A percentile compares a stretch with the other conserved stretches of the same genome.
Conservation (phyloP, 495 filamentous ascomycete genomes). For the Tuber magnatum region DNA sequence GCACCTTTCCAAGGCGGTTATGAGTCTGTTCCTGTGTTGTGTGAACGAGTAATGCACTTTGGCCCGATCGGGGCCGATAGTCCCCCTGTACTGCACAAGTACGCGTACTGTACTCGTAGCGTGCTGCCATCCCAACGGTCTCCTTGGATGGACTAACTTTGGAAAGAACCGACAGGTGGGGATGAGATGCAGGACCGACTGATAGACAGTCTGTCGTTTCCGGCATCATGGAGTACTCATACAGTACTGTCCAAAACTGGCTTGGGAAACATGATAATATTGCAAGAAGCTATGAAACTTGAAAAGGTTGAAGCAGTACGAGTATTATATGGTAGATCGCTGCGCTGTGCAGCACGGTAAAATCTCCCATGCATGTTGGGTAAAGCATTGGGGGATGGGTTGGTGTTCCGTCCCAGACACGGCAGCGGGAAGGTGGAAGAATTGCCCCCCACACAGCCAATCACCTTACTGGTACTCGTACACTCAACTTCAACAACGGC, state of each 20-base stretch:
- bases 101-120: too few species aligned
- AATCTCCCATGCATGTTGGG: not conserved
- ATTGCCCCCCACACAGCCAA: not conserved
- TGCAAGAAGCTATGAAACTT: not conserved
- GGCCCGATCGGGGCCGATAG: not conserved
- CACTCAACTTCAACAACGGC: too few species aligned
- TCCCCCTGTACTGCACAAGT: too few species aligned
- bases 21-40: not conserved
- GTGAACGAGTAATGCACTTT: not conserved
- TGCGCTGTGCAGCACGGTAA: too few species aligned
- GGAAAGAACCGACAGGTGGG: not conserved
- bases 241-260: too few species aligned
- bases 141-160: not conserved
- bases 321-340: not conserved
- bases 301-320: not conserved
- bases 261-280: not conserved
- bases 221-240: not conserved
- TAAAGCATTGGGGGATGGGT: not conserved
- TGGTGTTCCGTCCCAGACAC: not conserved
- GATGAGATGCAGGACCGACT: not conserved
- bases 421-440: not conserved
- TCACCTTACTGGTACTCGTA: too few species aligned
- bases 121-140: not conserved
- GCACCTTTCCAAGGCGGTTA: not conserved
- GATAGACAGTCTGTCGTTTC: not conserved